Evolutionary conservation across 2,329 filamentous ascomycete species (phyloP).

Genomic region (Trichoderma sp.): DNA sequence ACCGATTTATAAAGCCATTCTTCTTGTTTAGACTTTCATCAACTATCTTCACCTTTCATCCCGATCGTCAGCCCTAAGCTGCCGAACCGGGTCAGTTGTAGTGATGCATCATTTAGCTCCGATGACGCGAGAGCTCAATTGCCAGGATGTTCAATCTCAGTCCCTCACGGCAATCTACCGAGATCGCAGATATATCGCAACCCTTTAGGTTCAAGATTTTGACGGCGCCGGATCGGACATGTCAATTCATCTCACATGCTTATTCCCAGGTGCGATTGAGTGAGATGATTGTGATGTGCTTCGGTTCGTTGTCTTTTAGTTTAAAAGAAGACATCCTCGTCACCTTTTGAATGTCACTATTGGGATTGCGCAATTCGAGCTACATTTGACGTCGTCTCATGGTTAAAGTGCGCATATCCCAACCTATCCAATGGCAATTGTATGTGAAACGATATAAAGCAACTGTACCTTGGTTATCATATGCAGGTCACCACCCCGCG

Average conservation of each 20-base stretch:
- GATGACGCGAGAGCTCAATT: constrained; percentile 28
- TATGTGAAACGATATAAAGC: constrained; percentile 4
- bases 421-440: neutral
- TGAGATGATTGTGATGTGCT: neutral
- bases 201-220: neutral
- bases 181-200: constrained; percentile 10
- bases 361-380: constrained; percentile 24
- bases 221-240: constrained; percentile 4
- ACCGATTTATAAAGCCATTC: neutral
- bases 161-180: neutral
- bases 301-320: neutral
- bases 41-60: neutral
- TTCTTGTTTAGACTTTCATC: constrained; percentile 5
- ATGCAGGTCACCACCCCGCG: constrained; percentile 6
- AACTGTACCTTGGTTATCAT: neutral
- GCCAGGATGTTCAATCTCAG: neutral
- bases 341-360: constrained; percentile 5
- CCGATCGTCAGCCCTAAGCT: constrained; percentile 7
- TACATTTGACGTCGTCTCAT: constrained; percentile 2
- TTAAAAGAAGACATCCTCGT: neutral
- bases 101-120: constrained; percentile 25
- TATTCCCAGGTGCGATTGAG: neutral
- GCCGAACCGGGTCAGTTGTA: neutral
- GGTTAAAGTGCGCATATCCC: neutral
- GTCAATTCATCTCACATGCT: neutral